Conservation (phyloP, 495 filamentous ascomycete species). For the Aspergillus steynii region DNA sequence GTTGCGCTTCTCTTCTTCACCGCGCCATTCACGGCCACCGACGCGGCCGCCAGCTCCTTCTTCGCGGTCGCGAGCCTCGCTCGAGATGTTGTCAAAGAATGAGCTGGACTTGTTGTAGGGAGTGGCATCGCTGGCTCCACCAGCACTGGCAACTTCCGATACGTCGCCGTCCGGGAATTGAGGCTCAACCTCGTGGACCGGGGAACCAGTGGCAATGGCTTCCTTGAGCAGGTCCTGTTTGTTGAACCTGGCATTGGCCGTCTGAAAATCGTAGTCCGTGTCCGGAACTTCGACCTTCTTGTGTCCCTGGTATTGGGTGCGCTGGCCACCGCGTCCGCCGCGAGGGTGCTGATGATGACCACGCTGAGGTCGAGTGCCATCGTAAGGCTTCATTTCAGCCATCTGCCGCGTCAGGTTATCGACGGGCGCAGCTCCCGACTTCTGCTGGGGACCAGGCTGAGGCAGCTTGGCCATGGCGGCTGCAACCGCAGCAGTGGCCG, state of each 20-base stretch:
- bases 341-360: constrained; percentile 49
- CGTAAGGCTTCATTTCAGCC: constrained; percentile 78
- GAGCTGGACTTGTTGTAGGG: constrained; percentile 79
- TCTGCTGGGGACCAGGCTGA: constrained; percentile 48
- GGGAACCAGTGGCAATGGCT: constrained; percentile 75
- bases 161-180: constrained; percentile 32
- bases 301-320: constrained; percentile 51
- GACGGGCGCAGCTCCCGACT: constrained; percentile 53
- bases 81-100: constrained; percentile 98
- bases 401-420: constrained; percentile 84
- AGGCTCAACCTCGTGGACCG: constrained; percentile 55
- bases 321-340: constrained; percentile 57
- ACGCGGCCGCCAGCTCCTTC: constrained; percentile 63
- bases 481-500: constrained; percentile 82
- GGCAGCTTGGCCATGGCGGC: constrained; percentile 84
- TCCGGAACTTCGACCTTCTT: constrained; percentile 84
- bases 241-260: constrained; percentile 95
- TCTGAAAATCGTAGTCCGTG: constrained; percentile 90
- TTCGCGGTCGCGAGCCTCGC: constrained; percentile 86
- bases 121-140: constrained; percentile 26
- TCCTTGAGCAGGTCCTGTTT: constrained; percentile 95
- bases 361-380: constrained; percentile 48
- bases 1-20: constrained; percentile 91
- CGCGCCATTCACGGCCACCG: constrained; percentile 88
- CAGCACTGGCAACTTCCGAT: constrained; percentile 33